Conservation (phyloP, 2,329 filamentous ascomycete species). For the Colletotrichum melonis region DNA sequence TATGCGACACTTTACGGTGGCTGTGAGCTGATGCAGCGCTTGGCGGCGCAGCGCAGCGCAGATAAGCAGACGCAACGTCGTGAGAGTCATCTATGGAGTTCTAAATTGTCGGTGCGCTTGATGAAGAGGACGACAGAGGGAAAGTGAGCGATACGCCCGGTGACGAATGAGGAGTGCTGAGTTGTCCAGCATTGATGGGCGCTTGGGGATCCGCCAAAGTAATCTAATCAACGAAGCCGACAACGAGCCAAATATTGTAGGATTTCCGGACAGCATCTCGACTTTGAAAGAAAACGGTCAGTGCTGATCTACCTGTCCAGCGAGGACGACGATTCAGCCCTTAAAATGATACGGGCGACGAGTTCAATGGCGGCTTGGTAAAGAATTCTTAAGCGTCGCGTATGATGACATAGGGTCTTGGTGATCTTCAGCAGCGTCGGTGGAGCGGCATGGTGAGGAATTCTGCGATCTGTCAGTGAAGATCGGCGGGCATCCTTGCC, state of each 20-base stretch:
- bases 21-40: not conserved
- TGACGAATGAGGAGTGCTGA: not conserved
- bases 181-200: not conserved
- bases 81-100: not conserved
- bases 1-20: not conserved
- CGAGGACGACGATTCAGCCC: not conserved
- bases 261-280: not conserved
- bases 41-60: not conserved
- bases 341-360: not conserved
- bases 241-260: not conserved
- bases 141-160: not conserved
- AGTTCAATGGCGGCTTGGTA: not conserved
- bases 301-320: not conserved
- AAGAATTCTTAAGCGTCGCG: not conserved
- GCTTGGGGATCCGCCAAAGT: not conserved
- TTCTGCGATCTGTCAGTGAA: slow-evolving; percentile 22
- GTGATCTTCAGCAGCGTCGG: slow-evolving; percentile 24
- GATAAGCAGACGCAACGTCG: not conserved
- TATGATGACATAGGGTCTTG: slow-evolving; percentile 6
- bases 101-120: not conserved
- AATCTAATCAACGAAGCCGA: not conserved
- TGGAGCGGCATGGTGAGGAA: slow-evolving; percentile 1
- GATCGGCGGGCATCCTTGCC: slow-evolving; percentile 24
- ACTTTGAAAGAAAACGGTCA: not conserved
- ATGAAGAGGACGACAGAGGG: not conserved